Evolutionary conservation across 2,329 filamentous ascomycete species (phyloP), one percentile per base, ranked within the genome.

Genomic region (Curvularia lunata): DNA sequence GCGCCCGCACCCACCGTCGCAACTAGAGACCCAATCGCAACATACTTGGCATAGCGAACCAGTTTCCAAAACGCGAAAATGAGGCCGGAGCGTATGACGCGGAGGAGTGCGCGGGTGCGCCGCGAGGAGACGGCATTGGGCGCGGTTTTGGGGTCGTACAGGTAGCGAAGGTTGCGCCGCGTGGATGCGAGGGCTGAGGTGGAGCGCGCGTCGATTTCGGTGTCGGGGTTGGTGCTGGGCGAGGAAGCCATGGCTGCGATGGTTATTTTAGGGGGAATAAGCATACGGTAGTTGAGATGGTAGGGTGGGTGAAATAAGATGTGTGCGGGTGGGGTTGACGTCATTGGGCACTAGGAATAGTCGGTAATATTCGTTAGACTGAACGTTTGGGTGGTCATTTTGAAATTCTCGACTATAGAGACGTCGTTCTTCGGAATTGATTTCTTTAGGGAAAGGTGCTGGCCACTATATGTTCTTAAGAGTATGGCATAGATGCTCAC

Each of bases 11-110:
- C 73, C n/a, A 79, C 59, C 0, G 78, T 77, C 1, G 78, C 77
- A 0, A 76, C 71, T 6, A 77, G 54, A 1, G 76, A 74, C 3
- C 78, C 78, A 30, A 79, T 75, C 2, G 76, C 76, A 4, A 77
- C 77, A 48, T 80, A 80, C 56, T 80, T 80, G 21, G 77, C 78
- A 49, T 79, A 80, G 2, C 78, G 71, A 0, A 79, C 70, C 0
- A 78, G 59, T 19, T 77, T 72, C 78, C 78, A 80, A 66, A 80
- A 80, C 10, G 76, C 47, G 66, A 80, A 80, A 51, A 78, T 74
- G 34, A 73, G 43, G 28, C 75, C 58, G 46, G 78, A 80, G 49
- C 77, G 77, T 1, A 73, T 47, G 18, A 70, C 71, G 53, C 75
- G 75, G 13, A 80, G 73, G 43, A 78, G 52, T 12, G 76, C 71